phyloP scores from a whole-genome alignment of 2,329 filamentous ascomycete genomes.

The Colletotrichum acutatum region DNA sequence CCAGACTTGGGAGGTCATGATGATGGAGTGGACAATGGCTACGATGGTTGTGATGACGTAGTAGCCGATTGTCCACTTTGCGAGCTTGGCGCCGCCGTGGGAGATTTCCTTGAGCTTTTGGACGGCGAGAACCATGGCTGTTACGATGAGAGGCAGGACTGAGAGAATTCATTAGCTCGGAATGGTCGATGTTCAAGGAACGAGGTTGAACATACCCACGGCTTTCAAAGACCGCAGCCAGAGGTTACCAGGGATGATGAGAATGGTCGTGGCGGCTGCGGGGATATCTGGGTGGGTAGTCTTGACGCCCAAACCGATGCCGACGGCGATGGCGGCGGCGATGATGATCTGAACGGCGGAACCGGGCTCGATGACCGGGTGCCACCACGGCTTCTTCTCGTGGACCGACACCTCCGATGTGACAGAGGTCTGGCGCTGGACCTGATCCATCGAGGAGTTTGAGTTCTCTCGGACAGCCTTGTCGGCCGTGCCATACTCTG shows the following conservation, averaged over 20 bases:
- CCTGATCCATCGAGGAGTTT: conserved; percentile 35
- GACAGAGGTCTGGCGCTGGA: conserved; percentile 23
- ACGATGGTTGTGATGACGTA: conserved; percentile 61
- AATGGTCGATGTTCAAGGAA: neutral
- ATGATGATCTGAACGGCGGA: conserved; percentile 61
- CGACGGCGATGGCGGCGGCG: conserved; percentile 59
- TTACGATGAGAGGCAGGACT: conserved; percentile 63
- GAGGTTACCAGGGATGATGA: conserved; percentile 60
- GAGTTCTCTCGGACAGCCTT: conserved; percentile 36
- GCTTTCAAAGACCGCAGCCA: conserved; percentile 62
- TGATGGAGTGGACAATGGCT: conserved; percentile 58
- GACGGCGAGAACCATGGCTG: conserved; percentile 62
- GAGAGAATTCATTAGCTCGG: too few species aligned
- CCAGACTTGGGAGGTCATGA: conserved; percentile 61
- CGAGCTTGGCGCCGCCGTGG: conserved; percentile 54
- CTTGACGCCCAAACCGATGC: conserved; percentile 58
- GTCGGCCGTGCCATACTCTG: conserved; percentile 28
- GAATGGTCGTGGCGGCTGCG: conserved; percentile 51
- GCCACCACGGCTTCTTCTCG: conserved; percentile 47
- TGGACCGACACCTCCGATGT: conserved; percentile 28
- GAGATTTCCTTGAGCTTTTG: conserved; percentile 59
- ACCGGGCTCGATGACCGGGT: conserved; percentile 52
- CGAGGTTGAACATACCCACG: conserved; percentile 49
- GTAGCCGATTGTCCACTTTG: conserved; percentile 60
- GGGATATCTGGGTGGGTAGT: conserved; percentile 55